These are phyloP conservation scores for Ceratocystis harringtonii DNA, from an alignment of 2,329 filamentous ascomycete species.

Conservation along the genomic window DNA sequence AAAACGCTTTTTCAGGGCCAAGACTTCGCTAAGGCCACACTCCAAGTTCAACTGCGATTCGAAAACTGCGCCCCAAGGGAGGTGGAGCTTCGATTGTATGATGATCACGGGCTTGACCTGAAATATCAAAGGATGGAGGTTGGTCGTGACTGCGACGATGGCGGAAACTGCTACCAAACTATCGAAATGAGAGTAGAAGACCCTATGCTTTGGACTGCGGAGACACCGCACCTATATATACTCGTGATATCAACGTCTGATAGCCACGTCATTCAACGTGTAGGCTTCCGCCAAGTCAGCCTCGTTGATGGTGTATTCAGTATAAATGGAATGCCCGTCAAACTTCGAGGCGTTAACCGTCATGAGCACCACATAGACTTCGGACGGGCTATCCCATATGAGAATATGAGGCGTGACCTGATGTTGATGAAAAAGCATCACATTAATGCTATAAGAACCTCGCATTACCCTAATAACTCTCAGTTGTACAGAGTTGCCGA, in stretches of 20 bases:
- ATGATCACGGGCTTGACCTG: background rate
- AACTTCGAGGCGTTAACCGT: conserved; percentile 53
- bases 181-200: conserved; percentile 35
- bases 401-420: conserved; percentile 46
- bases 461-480: conserved; percentile 49
- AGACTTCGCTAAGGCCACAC: conserved; percentile 24
- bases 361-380: conserved; percentile 53
- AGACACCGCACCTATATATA: conserved; percentile 48
- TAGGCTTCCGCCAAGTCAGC: conserved; percentile 50
- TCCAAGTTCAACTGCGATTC: background rate
- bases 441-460: conserved; percentile 54
- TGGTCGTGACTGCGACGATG: conserved; percentile 21
- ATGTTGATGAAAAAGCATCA: conserved; percentile 53
- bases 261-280: conserved; percentile 26
- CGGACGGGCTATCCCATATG: conserved; percentile 46
- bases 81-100: background rate
- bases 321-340: conserved; percentile 49
- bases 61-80: background rate
- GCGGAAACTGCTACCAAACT: conserved; percentile 23
- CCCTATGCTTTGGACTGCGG: conserved; percentile 53
- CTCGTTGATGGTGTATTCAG: conserved; percentile 45
- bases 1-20: conserved; percentile 37
- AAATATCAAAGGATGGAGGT: background rate
- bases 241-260: conserved; percentile 22
- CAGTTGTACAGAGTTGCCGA: conserved; percentile 47